Evolutionary conservation across 225 moss, liverwort and hornwort genomes (phyloP).

Genomic region (Pleurozium schreberi): DNA sequence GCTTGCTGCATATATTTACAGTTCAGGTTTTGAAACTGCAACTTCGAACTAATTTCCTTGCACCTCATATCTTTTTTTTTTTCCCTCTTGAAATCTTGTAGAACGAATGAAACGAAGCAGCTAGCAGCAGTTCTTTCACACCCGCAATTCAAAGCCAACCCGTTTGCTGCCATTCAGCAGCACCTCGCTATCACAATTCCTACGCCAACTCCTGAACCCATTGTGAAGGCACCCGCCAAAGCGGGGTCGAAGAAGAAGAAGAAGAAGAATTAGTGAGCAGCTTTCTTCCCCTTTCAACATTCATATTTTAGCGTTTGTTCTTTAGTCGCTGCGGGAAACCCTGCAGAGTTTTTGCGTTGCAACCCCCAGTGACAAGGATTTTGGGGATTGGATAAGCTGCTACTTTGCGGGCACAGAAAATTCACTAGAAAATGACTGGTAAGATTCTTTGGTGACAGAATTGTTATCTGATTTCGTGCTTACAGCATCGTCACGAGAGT

Average conservation of each 20-base stretch:
- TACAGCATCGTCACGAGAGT: background rate
- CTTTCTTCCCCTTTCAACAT: background rate
- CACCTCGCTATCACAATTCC: conserved; percentile 60
- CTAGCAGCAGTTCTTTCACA: conserved; percentile 71
- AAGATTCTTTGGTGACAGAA: background rate
- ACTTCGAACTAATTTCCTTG: background rate
- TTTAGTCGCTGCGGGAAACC: background rate
- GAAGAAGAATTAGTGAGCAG: background rate
- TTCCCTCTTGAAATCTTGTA: background rate
- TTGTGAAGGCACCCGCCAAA: conserved; percentile 10
- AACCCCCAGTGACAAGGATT: background rate
- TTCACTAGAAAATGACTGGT: background rate
- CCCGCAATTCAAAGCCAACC: conserved; percentile 67
- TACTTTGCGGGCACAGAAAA: background rate
- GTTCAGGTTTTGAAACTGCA: background rate
- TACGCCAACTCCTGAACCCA: conserved; percentile 6
- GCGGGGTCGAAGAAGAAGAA: conserved; percentile 14
- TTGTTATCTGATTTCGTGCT: background rate
- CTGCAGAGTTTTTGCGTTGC: background rate
- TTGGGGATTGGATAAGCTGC: background rate
- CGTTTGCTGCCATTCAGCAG: conserved; percentile 80
- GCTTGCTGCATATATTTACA: background rate
- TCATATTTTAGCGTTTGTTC: background rate
- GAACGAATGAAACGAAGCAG: conserved; percentile 62
- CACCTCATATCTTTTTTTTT: background rate